phyloP scores from a whole-genome alignment of 2,329 filamentous ascomycete species.

The Arthrobotrys entomopaga region DNA sequence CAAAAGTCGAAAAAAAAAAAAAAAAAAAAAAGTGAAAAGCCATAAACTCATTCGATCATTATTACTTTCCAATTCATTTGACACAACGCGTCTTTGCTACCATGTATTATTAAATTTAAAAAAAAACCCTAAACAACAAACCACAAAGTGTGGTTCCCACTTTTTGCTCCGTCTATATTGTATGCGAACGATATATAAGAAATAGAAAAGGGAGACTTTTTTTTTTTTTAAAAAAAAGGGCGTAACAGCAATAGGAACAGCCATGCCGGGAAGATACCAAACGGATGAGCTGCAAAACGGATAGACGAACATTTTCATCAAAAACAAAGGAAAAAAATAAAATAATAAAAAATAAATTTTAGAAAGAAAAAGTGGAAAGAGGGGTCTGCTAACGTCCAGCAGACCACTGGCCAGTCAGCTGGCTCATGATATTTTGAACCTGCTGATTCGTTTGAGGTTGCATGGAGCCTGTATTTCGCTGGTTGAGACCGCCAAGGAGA shows the following conservation, averaged over 20 bases:
- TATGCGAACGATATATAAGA: conserved; percentile 10
- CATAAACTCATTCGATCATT: background rate
- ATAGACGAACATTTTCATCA: no score
- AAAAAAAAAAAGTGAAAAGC: background rate
- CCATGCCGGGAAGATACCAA: background rate
- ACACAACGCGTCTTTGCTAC: background rate
- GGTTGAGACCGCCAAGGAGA: conserved; percentile 30
- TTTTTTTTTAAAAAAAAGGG: no score
- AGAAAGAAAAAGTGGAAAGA: background rate
- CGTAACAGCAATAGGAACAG: background rate
- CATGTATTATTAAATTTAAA: conserved; percentile 4
- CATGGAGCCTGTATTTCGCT: conserved; percentile 26
- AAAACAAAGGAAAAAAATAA: background rate
- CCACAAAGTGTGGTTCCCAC: background rate
- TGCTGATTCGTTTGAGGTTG: conserved; percentile 52
- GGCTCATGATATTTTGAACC: conserved; percentile 54
- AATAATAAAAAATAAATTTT: background rate
- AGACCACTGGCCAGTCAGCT: conserved; percentile 53
- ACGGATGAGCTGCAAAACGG: no score
- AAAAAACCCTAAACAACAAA: background rate
- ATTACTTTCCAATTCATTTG: conserved; percentile 27
- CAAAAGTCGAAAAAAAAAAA: background rate
- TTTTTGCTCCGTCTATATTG: conserved; percentile 44
- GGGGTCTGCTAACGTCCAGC: conserved; percentile 26
- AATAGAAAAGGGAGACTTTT: conserved; percentile 6